These are phyloP conservation scores for Metschnikowia colocasiae DNA, from an alignment of 805 yeast species.

Conservation along the genomic window DNA sequence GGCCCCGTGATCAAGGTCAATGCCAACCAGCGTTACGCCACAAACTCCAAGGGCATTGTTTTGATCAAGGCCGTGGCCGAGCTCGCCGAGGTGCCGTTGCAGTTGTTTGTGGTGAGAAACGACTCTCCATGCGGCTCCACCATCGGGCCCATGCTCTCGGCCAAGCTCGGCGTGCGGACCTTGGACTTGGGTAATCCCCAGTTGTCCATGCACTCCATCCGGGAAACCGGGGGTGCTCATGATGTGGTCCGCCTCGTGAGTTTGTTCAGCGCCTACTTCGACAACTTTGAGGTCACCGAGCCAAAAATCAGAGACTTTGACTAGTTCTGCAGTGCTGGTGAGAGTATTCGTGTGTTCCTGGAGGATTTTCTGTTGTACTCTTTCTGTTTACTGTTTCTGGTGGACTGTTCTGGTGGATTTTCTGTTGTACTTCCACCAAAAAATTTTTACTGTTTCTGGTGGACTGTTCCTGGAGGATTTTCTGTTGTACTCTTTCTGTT, in stretches of 20 bases:
- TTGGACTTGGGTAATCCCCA: conserved; percentile 91
- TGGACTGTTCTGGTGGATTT: too few species aligned
- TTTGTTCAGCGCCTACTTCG: conserved; percentile 63
- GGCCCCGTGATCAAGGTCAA: conserved; percentile 94
- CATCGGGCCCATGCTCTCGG: conserved; percentile 89
- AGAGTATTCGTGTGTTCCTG: too few species aligned
- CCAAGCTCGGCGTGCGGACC: conserved; percentile 82
- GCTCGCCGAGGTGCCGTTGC: conserved; percentile 71
- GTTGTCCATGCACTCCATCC: conserved; percentile 86
- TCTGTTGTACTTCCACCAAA: too few species aligned
- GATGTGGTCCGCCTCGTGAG: conserved; percentile 64
- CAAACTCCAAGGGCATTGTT: conserved; percentile 87
- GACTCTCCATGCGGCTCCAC: conserved; percentile 96
- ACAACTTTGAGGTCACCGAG: conserved; percentile 27
- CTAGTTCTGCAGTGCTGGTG: too few species aligned
- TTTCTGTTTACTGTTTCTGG: too few species aligned
- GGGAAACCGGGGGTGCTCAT: conserved; percentile 83
- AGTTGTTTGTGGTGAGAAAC: conserved; percentile 87
- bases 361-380: too few species aligned
- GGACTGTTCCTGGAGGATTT: too few species aligned
- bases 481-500: too few species aligned
- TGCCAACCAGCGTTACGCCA: conserved; percentile 93
- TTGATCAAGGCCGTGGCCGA: conserved; percentile 70
- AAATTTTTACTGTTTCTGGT: too few species aligned
- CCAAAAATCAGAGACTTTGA: conserved; percentile 4